phyloP scores from a whole-genome alignment of 2,329 filamentous ascomycete genomes.

The Diaporthe caulivora region DNA sequence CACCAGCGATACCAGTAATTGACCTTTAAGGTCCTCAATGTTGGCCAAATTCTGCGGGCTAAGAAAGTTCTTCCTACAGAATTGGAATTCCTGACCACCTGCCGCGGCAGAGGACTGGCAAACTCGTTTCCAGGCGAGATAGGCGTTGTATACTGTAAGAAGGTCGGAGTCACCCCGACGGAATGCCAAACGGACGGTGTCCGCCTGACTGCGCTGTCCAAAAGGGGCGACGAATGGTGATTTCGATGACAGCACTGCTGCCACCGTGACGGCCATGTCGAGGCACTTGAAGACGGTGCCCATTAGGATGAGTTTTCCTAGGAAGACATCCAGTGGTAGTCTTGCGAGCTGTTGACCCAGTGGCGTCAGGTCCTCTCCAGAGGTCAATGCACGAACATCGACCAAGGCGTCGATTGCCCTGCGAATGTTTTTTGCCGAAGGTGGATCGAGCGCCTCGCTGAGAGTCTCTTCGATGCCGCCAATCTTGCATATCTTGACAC shows the following conservation, averaged over 20 bases:
- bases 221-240: conserved; percentile 92
- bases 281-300: conserved; percentile 90
- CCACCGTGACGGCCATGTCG: conserved; percentile 91
- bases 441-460: conserved; percentile 88
- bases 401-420: conserved; percentile 92
- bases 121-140: conserved; percentile 86
- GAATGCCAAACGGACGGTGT: conserved; percentile 83
- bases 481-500: conserved; percentile 97
- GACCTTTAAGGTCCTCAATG: conserved; percentile 95
- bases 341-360: conserved; percentile 89
- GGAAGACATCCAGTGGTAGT: conserved; percentile 90
- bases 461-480: conserved; percentile 93
- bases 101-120: conserved; percentile 72
- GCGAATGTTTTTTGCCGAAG: conserved; percentile 91
- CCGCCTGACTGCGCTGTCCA: conserved; percentile 84
- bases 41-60: conserved; percentile 89
- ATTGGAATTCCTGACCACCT: conserved; percentile 82
- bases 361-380: conserved; percentile 84
- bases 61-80: conserved; percentile 95
- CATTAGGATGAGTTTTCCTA: conserved; percentile 92
- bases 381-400: conserved; percentile 90
- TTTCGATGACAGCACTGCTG: conserved; percentile 93
- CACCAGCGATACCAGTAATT: conserved; percentile 85
- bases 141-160: conserved; percentile 93
- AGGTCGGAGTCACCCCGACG: conserved; percentile 91